Evolutionary conservation across 495 filamentous ascomycete genomes (phyloP).

Genomic region (Penicillium macrosclerotiorum): DNA sequence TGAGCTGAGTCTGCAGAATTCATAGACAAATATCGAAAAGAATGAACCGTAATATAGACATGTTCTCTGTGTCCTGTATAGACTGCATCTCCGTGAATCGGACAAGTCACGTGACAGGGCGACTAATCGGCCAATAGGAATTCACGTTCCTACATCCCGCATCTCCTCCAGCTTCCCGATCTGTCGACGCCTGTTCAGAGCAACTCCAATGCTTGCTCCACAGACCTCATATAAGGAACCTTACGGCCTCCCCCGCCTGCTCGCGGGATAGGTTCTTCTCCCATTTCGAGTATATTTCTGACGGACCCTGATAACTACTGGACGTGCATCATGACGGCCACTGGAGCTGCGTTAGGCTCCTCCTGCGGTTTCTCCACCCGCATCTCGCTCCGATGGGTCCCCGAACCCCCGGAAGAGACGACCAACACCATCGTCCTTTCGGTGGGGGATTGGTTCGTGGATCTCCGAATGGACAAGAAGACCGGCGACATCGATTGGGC

Average conservation of each 20-base stretch:
- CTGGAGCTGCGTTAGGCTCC: conserved; percentile 10
- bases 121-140: no score
- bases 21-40: no score
- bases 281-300: no score
- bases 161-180: conserved; percentile 19
- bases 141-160: no score
- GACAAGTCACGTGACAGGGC: no score
- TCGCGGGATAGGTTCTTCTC: background rate
- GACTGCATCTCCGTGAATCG: no score
- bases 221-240: background rate
- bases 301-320: background rate
- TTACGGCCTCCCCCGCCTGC: background rate
- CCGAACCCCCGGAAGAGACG: conserved; percentile 12
- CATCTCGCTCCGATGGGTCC: conserved; percentile 18
- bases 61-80: no score
- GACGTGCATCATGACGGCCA: conserved; percentile 10
- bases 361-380: conserved; percentile 11
- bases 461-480: conserved; percentile 18
- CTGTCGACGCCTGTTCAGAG: conserved; percentile 4
- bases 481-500: conserved; percentile 23
- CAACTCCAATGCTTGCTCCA: background rate
- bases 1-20: no score
- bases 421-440: conserved; percentile 19
- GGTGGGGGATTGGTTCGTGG: conserved; percentile 15
- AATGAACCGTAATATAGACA: no score